Percentiles rank a stretch among this genome's conserved stretches.
Conservation (phyloP, 1,284 basidiomycete genomes). For the Malassezia cuniculi region DNA sequence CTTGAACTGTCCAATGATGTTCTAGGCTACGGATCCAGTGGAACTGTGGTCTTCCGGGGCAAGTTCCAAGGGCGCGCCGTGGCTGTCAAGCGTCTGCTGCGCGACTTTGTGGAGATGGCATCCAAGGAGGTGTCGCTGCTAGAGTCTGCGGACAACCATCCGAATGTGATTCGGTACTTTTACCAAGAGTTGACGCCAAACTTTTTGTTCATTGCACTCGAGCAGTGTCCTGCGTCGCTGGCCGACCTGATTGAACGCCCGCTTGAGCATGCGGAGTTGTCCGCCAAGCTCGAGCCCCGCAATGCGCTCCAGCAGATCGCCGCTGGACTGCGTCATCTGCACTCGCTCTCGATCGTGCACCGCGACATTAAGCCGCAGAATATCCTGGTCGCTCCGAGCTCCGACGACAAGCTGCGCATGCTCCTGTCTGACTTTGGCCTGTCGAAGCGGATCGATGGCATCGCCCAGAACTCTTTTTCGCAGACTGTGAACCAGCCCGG, state of each 20-base stretch:
- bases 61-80: constrained; percentile 89
- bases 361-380: constrained; percentile 98
- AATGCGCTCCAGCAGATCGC: constrained; percentile 76
- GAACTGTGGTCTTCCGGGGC: constrained; percentile 85
- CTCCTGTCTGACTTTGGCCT: constrained; percentile 43
- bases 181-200: constrained; percentile 68
- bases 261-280: constrained; percentile 26
- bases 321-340: constrained; percentile 73
- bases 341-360: constrained; percentile 89
- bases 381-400: constrained; percentile 57
- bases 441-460: constrained; percentile 37
- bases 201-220: constrained; percentile 93
- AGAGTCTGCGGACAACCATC: constrained; percentile 82
- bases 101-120: constrained; percentile 88
- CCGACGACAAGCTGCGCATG: constrained; percentile 36
- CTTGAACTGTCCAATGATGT: constrained; percentile 34
- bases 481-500: constrained; percentile 42
- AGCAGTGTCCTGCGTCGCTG: constrained; percentile 85
- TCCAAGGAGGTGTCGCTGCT: constrained; percentile 84
- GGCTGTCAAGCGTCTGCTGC: constrained; percentile 86
- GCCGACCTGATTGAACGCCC: constrained; percentile 71
- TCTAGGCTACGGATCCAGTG: constrained; percentile 74
- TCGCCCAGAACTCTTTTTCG: constrained; percentile 39
- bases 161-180: constrained; percentile 91
- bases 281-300: constrained; percentile 55